phyloP scores from a whole-genome alignment of 495 filamentous ascomycete species.

The Tetracladium marchalianum region DNA sequence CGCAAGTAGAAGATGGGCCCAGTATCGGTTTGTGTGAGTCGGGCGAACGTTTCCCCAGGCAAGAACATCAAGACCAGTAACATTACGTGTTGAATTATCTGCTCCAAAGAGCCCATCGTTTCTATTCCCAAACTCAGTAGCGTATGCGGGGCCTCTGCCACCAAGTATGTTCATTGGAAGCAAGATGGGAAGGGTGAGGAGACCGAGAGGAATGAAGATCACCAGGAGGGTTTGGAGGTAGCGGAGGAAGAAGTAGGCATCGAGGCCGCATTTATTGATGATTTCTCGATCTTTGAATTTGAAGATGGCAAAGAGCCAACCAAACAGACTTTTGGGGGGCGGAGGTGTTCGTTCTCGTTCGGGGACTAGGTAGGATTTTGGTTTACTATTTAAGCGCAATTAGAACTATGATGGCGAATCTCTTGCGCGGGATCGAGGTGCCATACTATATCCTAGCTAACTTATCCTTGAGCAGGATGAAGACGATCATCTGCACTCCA shows the following conservation, averaged over 20 bases:
- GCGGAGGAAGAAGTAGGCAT: constrained; percentile 96
- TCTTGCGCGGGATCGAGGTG: neutral
- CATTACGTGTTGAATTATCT: constrained; percentile 31
- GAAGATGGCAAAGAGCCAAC: constrained; percentile 62
- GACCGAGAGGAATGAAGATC: constrained; percentile 75
- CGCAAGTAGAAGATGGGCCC: constrained; percentile 82
- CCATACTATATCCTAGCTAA: constrained; percentile 77
- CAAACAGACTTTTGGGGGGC: constrained; percentile 60
- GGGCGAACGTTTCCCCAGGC: constrained; percentile 88
- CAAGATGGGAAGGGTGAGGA: constrained; percentile 75
- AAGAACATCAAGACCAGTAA: constrained; percentile 66
- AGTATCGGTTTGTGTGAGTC: constrained; percentile 62
- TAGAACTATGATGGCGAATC: neutral
- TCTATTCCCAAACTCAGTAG: constrained; percentile 8
- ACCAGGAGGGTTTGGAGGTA: constrained; percentile 89
- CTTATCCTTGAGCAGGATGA: constrained; percentile 68
- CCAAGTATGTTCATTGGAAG: constrained; percentile 71
- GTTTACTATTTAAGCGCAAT: constrained; percentile 43
- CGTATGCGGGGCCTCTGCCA: constrained; percentile 47
- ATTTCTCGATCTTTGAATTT: constrained; percentile 75
- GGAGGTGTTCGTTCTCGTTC: constrained; percentile 71
- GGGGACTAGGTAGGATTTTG: constrained; percentile 84
- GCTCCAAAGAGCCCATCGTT: no score
- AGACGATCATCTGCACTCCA: constrained; percentile 64
- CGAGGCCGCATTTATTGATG: constrained; percentile 88